phyloP scores from a whole-genome alignment of 148 eudicot species.

The Rhododendron ferrugineum region DNA sequence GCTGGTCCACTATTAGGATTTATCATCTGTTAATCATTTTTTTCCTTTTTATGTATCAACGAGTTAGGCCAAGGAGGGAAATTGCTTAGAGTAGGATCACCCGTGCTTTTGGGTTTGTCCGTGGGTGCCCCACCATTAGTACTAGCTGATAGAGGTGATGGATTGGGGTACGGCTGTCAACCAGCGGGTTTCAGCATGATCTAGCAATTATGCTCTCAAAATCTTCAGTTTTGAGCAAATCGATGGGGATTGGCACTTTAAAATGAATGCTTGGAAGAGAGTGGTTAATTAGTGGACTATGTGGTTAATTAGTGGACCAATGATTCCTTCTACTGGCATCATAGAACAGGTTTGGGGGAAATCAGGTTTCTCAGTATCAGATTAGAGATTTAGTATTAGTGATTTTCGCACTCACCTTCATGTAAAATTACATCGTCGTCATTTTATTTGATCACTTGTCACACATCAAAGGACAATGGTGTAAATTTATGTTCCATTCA shows the following conservation, averaged over 20 bases:
- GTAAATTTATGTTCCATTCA: no score
- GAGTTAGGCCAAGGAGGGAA: neutral
- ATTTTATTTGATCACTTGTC: neutral
- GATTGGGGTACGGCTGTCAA: neutral
- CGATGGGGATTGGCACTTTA: neutral
- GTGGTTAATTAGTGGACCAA: neutral
- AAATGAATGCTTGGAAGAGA: neutral
- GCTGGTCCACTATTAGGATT: neutral
- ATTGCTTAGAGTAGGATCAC: neutral
- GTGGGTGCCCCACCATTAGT: neutral
- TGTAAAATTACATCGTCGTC: neutral
- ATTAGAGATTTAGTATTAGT: neutral
- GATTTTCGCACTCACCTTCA: neutral
- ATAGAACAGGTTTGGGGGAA: neutral
- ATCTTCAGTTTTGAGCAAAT: neutral
- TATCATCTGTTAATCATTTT: neutral
- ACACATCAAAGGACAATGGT: neutral
- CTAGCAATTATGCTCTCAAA: neutral
- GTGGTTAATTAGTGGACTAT: neutral
- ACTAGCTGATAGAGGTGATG: neutral
- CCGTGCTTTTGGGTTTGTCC: neutral
- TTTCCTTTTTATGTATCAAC: neutral
- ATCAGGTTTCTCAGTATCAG: neutral
- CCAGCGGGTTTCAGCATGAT: neutral
- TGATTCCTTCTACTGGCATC: neutral